A percentile compares a stretch with the other conserved stretches of the same genome.
phyloP scores from a whole-genome alignment of 768 basidiomycete species.

The Lactarius tabidus region DNA sequence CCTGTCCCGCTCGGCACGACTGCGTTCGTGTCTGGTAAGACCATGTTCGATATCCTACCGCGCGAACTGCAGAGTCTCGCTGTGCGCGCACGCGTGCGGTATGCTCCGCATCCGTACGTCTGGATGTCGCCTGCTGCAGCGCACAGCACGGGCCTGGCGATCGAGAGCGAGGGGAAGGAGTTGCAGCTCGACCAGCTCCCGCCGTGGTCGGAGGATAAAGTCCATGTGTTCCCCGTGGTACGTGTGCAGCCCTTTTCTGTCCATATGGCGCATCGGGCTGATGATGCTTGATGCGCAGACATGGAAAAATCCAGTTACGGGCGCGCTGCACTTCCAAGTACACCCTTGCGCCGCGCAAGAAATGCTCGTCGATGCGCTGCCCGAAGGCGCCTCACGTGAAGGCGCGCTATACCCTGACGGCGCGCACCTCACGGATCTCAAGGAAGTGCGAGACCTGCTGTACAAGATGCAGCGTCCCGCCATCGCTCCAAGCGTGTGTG shows the following conservation, averaged over 20 bases:
- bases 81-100: constrained; percentile 66
- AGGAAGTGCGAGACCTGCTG: constrained; percentile 64
- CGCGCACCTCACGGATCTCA: constrained; percentile 66
- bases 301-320: constrained; percentile 92
- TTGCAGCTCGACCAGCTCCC: constrained; percentile 63
- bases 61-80: constrained; percentile 68
- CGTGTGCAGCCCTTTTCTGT: constrained; percentile 26
- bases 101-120: constrained; percentile 81
- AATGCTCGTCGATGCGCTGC: constrained; percentile 70
- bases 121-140: constrained; percentile 80
- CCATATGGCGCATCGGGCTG: constrained; percentile 1
- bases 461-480: constrained; percentile 89
- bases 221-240: constrained; percentile 69
- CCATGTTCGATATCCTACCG: constrained; percentile 77
- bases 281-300: constrained; percentile 39
- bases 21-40: constrained; percentile 72
- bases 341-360: constrained; percentile 75
- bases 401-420: constrained; percentile 82
- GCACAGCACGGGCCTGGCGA: constrained; percentile 71
- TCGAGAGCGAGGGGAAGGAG: constrained; percentile 73
- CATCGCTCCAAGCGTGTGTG: constrained; percentile 68
- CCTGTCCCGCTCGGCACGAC: constrained; percentile 81
- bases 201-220: constrained; percentile 71
- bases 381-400: constrained; percentile 50
- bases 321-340: constrained; percentile 81